Evolutionary conservation across 176 grass and related monocot species (phyloP), one percentile per base, ranked within the genome.

Genomic region (Lolium rigidum): DNA sequence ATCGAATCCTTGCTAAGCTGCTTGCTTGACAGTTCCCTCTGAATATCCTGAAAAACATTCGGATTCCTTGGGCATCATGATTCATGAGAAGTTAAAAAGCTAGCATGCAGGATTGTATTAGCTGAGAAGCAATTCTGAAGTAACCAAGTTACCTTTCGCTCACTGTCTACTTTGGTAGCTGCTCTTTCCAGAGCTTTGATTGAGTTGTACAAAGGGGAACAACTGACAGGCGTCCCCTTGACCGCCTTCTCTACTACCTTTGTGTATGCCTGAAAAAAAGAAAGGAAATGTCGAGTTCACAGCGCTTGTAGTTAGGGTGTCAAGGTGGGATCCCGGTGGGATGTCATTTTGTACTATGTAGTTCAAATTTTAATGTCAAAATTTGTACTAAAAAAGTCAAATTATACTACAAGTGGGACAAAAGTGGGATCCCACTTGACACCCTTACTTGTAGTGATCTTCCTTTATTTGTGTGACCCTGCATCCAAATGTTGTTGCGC

Each of bases 121-220:
- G 47, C 15, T 56, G 48, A 46, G 16, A 18, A 44, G 10, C 35
- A 65, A 72, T 84, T 86, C 64, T 61, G 11, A 80, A 70, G 51
- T 24, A 70, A 49, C 2, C 1, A 0, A 58, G 2, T 10, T 86
- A 95, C 97, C 88, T 92, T 91, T 86, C 77, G 91, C 64, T 98
- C 78, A 0, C 26, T 91, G 61, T 98, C 81, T 48, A 92, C 88
- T 70, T 88, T 86, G 8, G 25, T 80, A 71, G 79, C 90, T 87
- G 94, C 86, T 28, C 0, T 86, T 69, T 60, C 78, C 10, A 98
- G 80, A 86, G 78, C 18, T 80, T 66, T 82, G 61, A 98, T 94
- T 39, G 96, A 90, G 80, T 88, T 88, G 80, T 94, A 89, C 16
- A 98, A 26, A 7, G 96, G 93, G 24, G 91, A 88, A 35, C 92